Conservation (phyloP, 2,329 filamentous ascomycete genomes). For the Pseudocercospora ulei region DNA sequence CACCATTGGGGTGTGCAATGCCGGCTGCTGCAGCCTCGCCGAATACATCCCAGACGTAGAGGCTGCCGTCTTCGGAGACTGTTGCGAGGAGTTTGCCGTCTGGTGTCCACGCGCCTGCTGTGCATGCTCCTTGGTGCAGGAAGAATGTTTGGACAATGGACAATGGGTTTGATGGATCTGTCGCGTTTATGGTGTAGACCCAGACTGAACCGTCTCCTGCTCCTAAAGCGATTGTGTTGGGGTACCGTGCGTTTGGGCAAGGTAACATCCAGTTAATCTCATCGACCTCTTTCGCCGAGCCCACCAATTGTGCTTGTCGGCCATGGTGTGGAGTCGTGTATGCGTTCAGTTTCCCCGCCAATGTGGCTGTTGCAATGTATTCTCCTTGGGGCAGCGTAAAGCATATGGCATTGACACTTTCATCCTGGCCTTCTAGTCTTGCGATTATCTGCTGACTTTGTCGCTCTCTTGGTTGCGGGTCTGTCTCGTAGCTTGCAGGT, state of each 20-base stretch:
- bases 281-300: conserved; percentile 76
- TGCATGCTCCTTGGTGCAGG: conserved; percentile 75
- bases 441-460: conserved; percentile 58
- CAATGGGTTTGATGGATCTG: conserved; percentile 53
- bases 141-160: conserved; percentile 87
- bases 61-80: conserved; percentile 74
- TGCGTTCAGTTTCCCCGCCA: conserved; percentile 72
- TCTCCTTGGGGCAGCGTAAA: conserved; percentile 79
- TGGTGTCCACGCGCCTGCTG: conserved; percentile 80
- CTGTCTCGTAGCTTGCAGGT: conserved; percentile 63
- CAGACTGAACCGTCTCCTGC: conserved; percentile 87
- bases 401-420: conserved; percentile 75
- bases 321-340: conserved; percentile 29
- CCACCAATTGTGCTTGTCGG: conserved; percentile 49
- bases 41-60: conserved; percentile 91
- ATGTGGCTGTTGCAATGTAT: conserved; percentile 72
- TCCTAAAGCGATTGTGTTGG: conserved; percentile 77
- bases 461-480: conserved; percentile 49
- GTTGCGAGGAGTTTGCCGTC: conserved; percentile 81
- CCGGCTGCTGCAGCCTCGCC: conserved; percentile 61
- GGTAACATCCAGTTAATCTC: conserved; percentile 85
- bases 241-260: conserved; percentile 60
- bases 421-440: conserved; percentile 77
- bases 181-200: conserved; percentile 78
- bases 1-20: conserved; percentile 43